Evolutionary conservation across 768 basidiomycete genomes (phyloP).

Genomic region (Lactarius akahatsu): DNA sequence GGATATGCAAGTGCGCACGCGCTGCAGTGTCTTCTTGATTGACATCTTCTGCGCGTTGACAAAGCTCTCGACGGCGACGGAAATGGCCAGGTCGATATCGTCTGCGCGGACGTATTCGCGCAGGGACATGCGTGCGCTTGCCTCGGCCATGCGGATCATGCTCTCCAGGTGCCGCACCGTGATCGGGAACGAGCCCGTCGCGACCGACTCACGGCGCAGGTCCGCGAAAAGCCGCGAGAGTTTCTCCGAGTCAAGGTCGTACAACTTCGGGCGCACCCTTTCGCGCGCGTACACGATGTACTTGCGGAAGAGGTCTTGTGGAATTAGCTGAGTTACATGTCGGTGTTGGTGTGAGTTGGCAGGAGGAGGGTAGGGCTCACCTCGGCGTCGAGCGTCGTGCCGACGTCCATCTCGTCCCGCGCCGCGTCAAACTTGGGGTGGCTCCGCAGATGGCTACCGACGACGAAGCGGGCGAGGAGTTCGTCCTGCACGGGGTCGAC

Average conservation of each 20-base stretch:
- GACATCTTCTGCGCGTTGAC: slow-evolving; percentile 97
- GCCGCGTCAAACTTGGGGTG: slow-evolving; percentile 90
- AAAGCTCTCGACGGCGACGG: slow-evolving; percentile 92
- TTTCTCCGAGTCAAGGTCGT: slow-evolving; percentile 95
- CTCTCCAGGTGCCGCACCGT: slow-evolving; percentile 97
- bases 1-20: slow-evolving; percentile 52
- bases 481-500: slow-evolving; percentile 98
- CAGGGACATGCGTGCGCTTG: slow-evolving; percentile 97
- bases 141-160: slow-evolving; percentile 99
- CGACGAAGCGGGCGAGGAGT: slow-evolving; percentile 94
- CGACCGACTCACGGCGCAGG: slow-evolving; percentile 91
- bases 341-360: slow-evolving; percentile 5
- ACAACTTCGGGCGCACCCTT: slow-evolving; percentile 87
- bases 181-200: slow-evolving; percentile 98
- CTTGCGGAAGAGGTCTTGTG: slow-evolving; percentile 93
- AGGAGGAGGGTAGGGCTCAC: slow-evolving; percentile 45
- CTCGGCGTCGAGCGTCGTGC: slow-evolving; percentile 84
- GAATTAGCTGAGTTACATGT: slow-evolving; percentile 67
- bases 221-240: slow-evolving; percentile 92
- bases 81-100: slow-evolving; percentile 96
- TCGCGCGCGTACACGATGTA: slow-evolving; percentile 99
- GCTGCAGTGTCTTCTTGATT: slow-evolving; percentile 95
- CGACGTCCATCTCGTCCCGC: slow-evolving; percentile 91
- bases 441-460: slow-evolving; percentile 90
- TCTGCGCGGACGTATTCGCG: slow-evolving; percentile 94